A percentile compares a stretch with the other conserved stretches of the same genome.
phyloP scores from a whole-genome alignment of 129 eudicot species.

The Artemisia argyi region DNA sequence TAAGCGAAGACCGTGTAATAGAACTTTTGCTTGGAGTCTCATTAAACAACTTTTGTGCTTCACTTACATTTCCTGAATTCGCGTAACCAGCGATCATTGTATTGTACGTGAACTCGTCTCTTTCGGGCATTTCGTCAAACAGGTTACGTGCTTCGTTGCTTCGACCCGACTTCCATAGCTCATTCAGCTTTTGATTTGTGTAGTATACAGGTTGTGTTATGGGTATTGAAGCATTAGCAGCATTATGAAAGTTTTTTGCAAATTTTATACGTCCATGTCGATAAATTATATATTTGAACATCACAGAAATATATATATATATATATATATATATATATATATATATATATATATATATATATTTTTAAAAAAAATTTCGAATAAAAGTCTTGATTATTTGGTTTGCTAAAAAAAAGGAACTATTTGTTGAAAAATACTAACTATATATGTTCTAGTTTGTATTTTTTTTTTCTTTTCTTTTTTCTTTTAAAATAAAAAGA shows the following conservation, averaged over 20 bases:
- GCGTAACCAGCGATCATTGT: slow-evolving; percentile 71
- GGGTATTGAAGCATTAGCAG: slow-evolving; percentile 21
- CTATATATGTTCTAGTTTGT: too few species aligned
- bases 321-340: too few species aligned
- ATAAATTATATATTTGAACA: background rate
- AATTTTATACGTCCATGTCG: slow-evolving; percentile 13
- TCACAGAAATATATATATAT: too few species aligned
- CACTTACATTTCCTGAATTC: slow-evolving; percentile 44
- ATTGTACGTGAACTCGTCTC: slow-evolving; percentile 70
- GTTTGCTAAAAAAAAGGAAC: too few species aligned
- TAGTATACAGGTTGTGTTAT: slow-evolving; percentile 24
- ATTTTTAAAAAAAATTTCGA: too few species aligned
- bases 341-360: too few species aligned
- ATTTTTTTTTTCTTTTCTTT: too few species aligned
- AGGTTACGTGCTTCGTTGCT: slow-evolving; percentile 53
- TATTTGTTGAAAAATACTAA: too few species aligned
- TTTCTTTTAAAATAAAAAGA: too few species aligned
- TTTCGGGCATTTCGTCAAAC: slow-evolving; percentile 68
- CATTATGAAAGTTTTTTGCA: slow-evolving; percentile 19
- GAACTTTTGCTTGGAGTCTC: slow-evolving; percentile 57
- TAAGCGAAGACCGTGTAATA: slow-evolving; percentile 74
- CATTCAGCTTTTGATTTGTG: slow-evolving; percentile 45
- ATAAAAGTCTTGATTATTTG: background rate
- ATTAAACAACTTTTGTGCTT: slow-evolving; percentile 53
- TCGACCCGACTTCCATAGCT: slow-evolving; percentile 49